Percentiles rank a stretch among this genome's conserved stretches.
phyloP scores from a whole-genome alignment of 139 green algal species.

The Auxenochlorella protothecoides region DNA sequence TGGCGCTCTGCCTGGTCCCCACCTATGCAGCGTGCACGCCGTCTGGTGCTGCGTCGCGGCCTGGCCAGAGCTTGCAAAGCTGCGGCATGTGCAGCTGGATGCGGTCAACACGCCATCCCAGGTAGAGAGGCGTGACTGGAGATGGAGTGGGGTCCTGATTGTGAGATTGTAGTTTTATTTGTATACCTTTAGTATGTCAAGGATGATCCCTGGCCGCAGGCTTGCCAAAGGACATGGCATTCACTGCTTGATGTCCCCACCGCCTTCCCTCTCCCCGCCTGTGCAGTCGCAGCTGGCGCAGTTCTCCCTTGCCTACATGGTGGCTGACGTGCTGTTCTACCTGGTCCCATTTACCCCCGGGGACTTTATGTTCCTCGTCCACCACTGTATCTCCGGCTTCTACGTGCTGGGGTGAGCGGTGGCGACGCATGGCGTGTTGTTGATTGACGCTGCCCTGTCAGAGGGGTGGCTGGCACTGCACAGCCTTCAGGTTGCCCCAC shows the following conservation, averaged over 20 bases:
- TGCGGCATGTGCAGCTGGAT: slow-evolving; percentile 3
- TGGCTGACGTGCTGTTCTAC: slow-evolving; percentile 17
- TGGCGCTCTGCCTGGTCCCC: no score
- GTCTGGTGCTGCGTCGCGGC: background rate
- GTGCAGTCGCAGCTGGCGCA: slow-evolving; percentile 16
- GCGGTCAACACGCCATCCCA: slow-evolving; percentile 5
- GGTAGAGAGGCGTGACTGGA: background rate
- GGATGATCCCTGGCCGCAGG: no score
- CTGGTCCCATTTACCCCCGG: slow-evolving; percentile 13
- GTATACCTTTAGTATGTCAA: no score
- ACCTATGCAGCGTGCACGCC: background rate
- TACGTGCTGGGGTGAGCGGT: slow-evolving; percentile 14
- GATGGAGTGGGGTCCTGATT: background rate
- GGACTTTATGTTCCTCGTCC: slow-evolving; percentile 19
- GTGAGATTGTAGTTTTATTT: no score
- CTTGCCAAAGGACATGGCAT: no score
- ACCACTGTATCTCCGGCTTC: slow-evolving; percentile 20
- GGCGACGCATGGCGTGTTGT: background rate
- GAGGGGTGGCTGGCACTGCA: background rate
- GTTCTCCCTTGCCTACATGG: slow-evolving; percentile 25
- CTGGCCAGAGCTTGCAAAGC: background rate
- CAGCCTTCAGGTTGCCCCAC: background rate
- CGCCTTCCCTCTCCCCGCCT: background rate
- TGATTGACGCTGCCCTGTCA: background rate
- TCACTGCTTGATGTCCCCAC: background rate